phyloP scores from a whole-genome alignment of 805 yeast genomes.

The Candida silvatica region DNA sequence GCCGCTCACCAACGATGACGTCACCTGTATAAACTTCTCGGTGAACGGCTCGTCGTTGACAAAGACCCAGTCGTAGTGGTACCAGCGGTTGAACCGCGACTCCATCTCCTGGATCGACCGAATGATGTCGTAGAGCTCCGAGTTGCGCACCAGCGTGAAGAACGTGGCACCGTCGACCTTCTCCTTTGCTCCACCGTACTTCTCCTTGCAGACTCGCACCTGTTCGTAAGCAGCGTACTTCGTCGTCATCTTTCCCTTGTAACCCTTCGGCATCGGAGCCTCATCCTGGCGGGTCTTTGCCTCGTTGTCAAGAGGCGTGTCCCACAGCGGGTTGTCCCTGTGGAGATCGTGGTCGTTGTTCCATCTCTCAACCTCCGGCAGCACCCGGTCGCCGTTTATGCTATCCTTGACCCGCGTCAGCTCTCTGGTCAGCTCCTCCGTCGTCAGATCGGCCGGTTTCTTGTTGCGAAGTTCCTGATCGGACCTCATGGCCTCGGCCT shows the following conservation, averaged over 20 bases:
- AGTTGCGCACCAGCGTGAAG: conserved; percentile 36
- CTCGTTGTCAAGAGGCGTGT: conserved; percentile 14
- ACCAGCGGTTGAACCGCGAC: conserved; percentile 29
- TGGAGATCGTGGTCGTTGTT: not conserved
- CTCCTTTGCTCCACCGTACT: conserved; percentile 3
- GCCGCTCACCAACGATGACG: conserved; percentile 34
- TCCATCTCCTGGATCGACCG: conserved; percentile 32
- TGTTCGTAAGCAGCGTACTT: conserved; percentile 18
- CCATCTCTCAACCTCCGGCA: not conserved
- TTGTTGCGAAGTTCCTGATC: not conserved
- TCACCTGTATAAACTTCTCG: conserved; percentile 30
- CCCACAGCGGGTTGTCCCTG: conserved; percentile 6
- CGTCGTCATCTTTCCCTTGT: conserved; percentile 14
- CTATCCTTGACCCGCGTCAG: not conserved
- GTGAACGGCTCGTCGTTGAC: conserved; percentile 41
- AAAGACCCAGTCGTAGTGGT: conserved; percentile 38
- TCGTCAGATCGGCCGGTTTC: not conserved
- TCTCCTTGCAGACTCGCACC: conserved; percentile 10
- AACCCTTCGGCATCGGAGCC: conserved; percentile 17
- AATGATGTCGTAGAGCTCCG: conserved; percentile 31
- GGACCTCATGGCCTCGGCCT: not conserved
- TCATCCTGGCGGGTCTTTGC: conserved; percentile 10
- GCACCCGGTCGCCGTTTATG: not conserved
- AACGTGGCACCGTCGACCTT: conserved; percentile 45
- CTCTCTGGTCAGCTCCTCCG: not conserved